A percentile compares a stretch with the other conserved stretches of the same genome.
These are phyloP conservation scores for Chaetomiaceae sp. DNA, from an alignment of 2,329 filamentous ascomycete species.

Conservation along the genomic window DNA sequence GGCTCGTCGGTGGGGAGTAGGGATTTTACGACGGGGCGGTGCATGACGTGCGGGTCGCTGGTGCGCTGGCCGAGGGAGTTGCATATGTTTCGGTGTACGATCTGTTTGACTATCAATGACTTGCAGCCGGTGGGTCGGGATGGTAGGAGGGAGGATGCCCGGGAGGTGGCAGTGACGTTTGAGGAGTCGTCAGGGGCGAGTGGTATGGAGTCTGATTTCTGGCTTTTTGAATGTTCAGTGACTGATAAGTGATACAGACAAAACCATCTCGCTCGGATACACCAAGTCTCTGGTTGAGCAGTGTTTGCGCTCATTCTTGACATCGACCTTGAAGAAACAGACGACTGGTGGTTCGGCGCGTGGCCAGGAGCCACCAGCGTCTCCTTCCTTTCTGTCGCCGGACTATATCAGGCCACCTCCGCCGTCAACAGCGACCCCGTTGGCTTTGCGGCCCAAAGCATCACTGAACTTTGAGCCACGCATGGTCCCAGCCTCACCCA, in stretches of 20 bases:
- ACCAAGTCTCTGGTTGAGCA: slow-evolving; percentile 49
- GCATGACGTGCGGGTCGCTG: slow-evolving; percentile 79
- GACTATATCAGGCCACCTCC: neutral
- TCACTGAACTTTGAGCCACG: slow-evolving; percentile 6
- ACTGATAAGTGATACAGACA: slow-evolving; percentile 9
- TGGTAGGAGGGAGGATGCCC: slow-evolving; percentile 21
- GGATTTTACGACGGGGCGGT: slow-evolving; percentile 66
- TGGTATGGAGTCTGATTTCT: neutral
- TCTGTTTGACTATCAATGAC: slow-evolving; percentile 83
- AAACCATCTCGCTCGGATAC: slow-evolving; percentile 53
- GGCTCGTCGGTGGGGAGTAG: slow-evolving; percentile 36
- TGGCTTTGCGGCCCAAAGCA: slow-evolving; percentile 3
- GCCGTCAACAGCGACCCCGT: neutral
- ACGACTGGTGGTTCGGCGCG: neutral
- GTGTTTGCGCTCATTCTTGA: slow-evolving; percentile 38
- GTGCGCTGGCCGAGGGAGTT: slow-evolving; percentile 74
- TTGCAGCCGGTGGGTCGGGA: slow-evolving; percentile 45
- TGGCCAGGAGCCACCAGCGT: neutral
- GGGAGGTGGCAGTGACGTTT: slow-evolving; percentile 5
- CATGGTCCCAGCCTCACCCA: neutral
- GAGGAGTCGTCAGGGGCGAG: slow-evolving; percentile 10
- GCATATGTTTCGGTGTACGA: slow-evolving; percentile 73
- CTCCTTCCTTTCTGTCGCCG: slow-evolving; percentile 1
- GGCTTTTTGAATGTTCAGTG: neutral
- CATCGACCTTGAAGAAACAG: slow-evolving; percentile 26